phyloP scores from a whole-genome alignment of 2,329 filamentous ascomycete species.

The Phyllosticta citribraziliensis region DNA sequence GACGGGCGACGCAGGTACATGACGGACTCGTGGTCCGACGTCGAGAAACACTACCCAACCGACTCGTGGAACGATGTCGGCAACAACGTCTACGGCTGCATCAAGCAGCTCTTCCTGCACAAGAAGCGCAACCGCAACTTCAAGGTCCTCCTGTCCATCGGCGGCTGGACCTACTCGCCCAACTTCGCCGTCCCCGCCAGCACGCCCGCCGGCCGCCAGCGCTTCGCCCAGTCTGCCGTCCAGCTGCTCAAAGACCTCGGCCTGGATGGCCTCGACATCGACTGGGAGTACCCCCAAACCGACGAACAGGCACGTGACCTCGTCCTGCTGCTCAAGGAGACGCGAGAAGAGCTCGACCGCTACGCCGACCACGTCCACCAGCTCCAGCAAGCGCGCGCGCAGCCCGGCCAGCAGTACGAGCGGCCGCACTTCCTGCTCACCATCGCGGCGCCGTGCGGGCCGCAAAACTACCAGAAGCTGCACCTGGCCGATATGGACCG shows the following conservation, averaged over 20 bases:
- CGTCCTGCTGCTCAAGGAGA: conserved; percentile 29
- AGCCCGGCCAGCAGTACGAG: background rate
- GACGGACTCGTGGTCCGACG: conserved; percentile 59
- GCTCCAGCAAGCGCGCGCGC: background rate
- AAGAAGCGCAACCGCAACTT: conserved; percentile 69
- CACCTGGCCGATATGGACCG: conserved; percentile 32
- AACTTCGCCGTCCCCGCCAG: conserved; percentile 66
- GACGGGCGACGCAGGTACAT: conserved; percentile 38
- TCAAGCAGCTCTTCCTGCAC: conserved; percentile 66
- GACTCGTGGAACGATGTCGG: conserved; percentile 60
- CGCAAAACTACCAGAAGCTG: conserved; percentile 33
- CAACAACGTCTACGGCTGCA: conserved; percentile 63
- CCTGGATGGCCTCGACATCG: conserved; percentile 46
- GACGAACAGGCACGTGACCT: conserved; percentile 31
- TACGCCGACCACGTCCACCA: conserved; percentile 28
- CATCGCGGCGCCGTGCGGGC: conserved; percentile 36
- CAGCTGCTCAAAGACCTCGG: conserved; percentile 70
- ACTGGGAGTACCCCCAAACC: conserved; percentile 39
- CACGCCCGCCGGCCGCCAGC: conserved; percentile 49
- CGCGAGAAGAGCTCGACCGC: conserved; percentile 28
- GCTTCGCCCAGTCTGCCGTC: conserved; percentile 63
- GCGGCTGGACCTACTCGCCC: conserved; percentile 68
- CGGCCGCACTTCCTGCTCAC: conserved; percentile 31
- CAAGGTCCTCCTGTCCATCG: conserved; percentile 74
- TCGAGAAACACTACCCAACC: conserved; percentile 56